Evolutionary conservation across 805 yeast genomes (phyloP), one percentile per base, ranked within the genome.

Genomic region (Saccharomycopsis selenospora): DNA sequence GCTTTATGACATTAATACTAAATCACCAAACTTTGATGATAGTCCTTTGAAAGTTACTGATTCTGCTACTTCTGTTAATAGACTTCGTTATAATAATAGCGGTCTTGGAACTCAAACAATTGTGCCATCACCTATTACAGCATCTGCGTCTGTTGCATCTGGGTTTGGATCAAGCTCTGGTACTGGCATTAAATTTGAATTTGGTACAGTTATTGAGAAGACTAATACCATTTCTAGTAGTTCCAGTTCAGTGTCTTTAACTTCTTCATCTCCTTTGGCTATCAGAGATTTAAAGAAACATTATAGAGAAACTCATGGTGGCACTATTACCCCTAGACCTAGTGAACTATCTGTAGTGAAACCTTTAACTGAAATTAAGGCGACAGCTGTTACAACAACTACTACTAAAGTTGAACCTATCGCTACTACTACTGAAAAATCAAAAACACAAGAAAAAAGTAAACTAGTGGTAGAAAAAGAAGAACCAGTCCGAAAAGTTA

Each of bases 381-480:
- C 27, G 2, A 30, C 26, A 11, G 24, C 43, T 18, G 11, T 14
- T 18, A 18, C 23, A 20, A 33, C 23, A 24, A 10, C 43, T 11
- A 27, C 20, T 7, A 30, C n/a, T 10, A 25, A 25, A 18, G 22
- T 4, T 28, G 20, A 14, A 7, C 17, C 10, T 10, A 25, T 10
- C 7, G 7, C 38, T 14, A 23, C 23, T 24, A 26, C 23, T 24
- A 11, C n/a, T 8, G 24, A 25, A 18, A 41, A 14, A 5, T 17
- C 25, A 26, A 4, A 36, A 27, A 33, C 17, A 30, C 42, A 36
- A 27, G 43, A 10, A 1, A 27, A 41, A 26, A 22, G 3, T 3
- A 20, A 41, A n/a, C 5, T 7, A 14, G 5, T 3, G 25, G 14
- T 26, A 14, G n/a, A n/a, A n/a, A 63, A 58, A 20, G 66, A 64